These are phyloP conservation scores for Pyrrhoderma lamaoense DNA, from an alignment of 1,284 basidiomycete species.

Conservation along the genomic window DNA sequence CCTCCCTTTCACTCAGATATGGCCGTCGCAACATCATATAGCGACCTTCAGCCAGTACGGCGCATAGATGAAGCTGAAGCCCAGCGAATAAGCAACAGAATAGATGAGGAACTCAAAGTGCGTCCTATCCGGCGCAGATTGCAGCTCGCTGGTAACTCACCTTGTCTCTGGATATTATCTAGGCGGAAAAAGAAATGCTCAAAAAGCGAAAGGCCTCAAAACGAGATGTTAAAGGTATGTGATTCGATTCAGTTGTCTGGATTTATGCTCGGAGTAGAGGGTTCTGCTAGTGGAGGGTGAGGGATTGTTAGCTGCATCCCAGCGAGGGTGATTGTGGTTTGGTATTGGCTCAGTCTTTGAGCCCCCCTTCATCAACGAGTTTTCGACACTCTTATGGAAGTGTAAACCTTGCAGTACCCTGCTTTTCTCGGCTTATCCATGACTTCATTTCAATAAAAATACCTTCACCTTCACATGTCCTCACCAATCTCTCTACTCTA, in stretches of 20 bases:
- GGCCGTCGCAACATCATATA: slow-evolving; percentile 18
- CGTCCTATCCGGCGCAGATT: too few species aligned
- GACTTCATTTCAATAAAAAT: background rate
- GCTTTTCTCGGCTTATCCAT: too few species aligned
- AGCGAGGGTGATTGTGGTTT: too few species aligned
- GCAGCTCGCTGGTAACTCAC: too few species aligned
- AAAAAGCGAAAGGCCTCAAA: slow-evolving; percentile 41
- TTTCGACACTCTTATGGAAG: too few species aligned
- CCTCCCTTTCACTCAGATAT: slow-evolving; percentile 5
- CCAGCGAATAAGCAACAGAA: slow-evolving; percentile 47
- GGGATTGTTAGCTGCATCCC: too few species aligned
- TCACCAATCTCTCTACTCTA: slow-evolving; percentile 4
- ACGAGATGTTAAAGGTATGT: slow-evolving; percentile 60
- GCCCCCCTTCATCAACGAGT: too few species aligned
- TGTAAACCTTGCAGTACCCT: too few species aligned
- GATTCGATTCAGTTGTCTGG: background rate
- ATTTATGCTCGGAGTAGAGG: too few species aligned
- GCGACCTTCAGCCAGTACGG: slow-evolving; percentile 18
- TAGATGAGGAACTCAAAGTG: slow-evolving; percentile 67
- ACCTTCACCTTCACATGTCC: background rate
- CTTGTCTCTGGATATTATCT: background rate
- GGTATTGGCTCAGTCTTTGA: too few species aligned
- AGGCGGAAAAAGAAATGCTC: slow-evolving; percentile 36
- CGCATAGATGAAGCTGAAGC: slow-evolving; percentile 40
- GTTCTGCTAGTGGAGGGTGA: too few species aligned